Conservation (phyloP, 2,329 filamentous ascomycete genomes). For the Cyphellophora attinorum region DNA sequence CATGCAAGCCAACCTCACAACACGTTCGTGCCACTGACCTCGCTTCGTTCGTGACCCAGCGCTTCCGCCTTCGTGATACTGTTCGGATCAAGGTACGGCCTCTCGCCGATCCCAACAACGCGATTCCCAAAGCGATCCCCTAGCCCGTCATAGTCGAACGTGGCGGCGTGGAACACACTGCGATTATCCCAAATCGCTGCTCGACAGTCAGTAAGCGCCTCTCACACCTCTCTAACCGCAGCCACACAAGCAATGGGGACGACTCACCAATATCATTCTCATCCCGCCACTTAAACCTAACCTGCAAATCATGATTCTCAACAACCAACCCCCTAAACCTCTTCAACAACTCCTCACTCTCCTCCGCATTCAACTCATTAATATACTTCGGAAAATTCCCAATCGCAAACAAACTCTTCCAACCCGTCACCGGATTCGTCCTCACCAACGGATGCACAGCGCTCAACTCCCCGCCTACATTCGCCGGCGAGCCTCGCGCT, state of each 20-base stretch:
- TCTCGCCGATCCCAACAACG: slow-evolving; percentile 25
- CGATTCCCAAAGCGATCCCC: slow-evolving; percentile 22
- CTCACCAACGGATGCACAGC: slow-evolving; percentile 48
- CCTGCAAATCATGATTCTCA: slow-evolving; percentile 43
- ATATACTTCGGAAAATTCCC: slow-evolving; percentile 31
- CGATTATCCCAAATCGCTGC: slow-evolving; percentile 29
- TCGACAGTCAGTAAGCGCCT: no score
- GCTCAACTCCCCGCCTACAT: slow-evolving; percentile 40
- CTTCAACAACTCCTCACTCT: slow-evolving; percentile 32
- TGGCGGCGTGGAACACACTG: slow-evolving; percentile 22
- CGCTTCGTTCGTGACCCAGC: no score
- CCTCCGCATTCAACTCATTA: slow-evolving; percentile 34
- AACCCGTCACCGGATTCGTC: slow-evolving; percentile 55
- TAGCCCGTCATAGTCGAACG: slow-evolving; percentile 23
- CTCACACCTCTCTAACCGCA: no score
- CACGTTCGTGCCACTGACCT: no score
- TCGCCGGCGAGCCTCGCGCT: slow-evolving; percentile 43
- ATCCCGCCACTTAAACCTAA: slow-evolving; percentile 40
- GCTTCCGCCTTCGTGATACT: slow-evolving; percentile 18
- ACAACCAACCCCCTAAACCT: slow-evolving; percentile 33
- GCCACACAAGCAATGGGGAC: no score
- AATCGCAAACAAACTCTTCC: slow-evolving; percentile 47
- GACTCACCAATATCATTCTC: slow-evolving; percentile 40
- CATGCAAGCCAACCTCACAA: no score
- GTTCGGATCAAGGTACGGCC: slow-evolving; percentile 24